A percentile compares a stretch with the other conserved stretches of the same genome.
These are phyloP conservation scores for Trypanosomatidae sp. DNA, from an alignment of 208 protist species.

Conservation along the genomic window DNA sequence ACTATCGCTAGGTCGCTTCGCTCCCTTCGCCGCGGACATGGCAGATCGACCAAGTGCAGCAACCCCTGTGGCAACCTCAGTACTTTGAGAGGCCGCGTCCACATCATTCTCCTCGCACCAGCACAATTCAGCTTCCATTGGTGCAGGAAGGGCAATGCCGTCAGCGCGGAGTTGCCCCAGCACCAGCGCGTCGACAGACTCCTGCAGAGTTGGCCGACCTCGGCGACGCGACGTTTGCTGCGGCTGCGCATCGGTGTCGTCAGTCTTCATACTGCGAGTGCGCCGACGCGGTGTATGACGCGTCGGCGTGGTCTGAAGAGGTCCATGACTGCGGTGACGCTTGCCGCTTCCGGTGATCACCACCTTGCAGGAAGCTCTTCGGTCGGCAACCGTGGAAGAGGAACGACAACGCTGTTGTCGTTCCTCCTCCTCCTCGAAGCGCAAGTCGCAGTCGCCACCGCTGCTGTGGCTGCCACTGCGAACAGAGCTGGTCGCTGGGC, in stretches of 20 bases:
- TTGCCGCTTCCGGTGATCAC: constrained; percentile 3
- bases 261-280: constrained; percentile 1
- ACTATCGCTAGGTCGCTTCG: not conserved
- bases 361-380: not conserved
- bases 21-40: not conserved
- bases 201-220: constrained; percentile 27
- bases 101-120: constrained; percentile 5
- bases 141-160: constrained; percentile 35
- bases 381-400: not conserved
- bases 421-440: constrained; percentile 9
- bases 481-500: constrained; percentile 5
- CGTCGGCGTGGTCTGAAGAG: not conserved
- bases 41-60: not conserved
- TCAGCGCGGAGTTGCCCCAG: constrained; percentile 63
- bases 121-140: constrained; percentile 23
- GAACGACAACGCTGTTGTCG: not conserved
- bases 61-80: not conserved
- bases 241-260: not conserved
- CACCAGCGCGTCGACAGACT: constrained; percentile 62
- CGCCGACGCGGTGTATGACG: constrained; percentile 12
- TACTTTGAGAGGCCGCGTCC: not conserved
- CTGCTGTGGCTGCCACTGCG: constrained; percentile 1
- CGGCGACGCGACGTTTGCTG: constrained; percentile 2
- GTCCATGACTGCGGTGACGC: constrained; percentile 15
- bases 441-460: not conserved